Base-by-base conservation (phyloP, 805 yeast species). In the Wilhelminamyces savonicus region DNA sequence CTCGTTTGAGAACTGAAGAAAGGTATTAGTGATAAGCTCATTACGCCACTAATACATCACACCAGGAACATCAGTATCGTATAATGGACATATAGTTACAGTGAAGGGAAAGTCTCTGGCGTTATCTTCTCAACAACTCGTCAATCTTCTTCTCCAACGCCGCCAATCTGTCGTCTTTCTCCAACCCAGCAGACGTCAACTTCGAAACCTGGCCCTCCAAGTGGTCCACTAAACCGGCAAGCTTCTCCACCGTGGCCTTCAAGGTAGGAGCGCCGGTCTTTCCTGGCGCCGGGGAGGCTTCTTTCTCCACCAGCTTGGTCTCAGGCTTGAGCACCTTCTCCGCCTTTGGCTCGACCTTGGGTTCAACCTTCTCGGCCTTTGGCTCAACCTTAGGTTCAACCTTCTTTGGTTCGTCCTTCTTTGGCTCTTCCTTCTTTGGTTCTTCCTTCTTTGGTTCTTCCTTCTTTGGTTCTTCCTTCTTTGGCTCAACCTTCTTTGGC, bases 171-270 rank as follows among this genome's bases (percentile, higher is more conserved):
- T 62, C 76, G 46, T 82, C 90, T 48, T 81, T 82, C 20, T 73
- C 80, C n/a, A 67, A 39, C 32, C 74, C 78, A 4, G 78, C 62
- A 12, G 64, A 60, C 7, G 68, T 60, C 34, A 83, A 61, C 32
- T 56, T 66, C 8, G 62, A 45, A 26, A 83, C 70, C 25, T 77
- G 73, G 0, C 56, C 32, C 49, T 82, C 87, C 27, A 83, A 63
- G 17, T 66, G 60, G 3, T 62, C 59, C 13, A 80, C 86, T 20
- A 83, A 54, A 2, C 58, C 35, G 4, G 82, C 74, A 31, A 83
- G 61, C 39, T 71, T 78, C 40, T 80, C 90, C 19, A 82, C 78
- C 1, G 86, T 76, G 7, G 74, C 80, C 45, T 80, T 80, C 36
- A 83, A 63, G 1, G 87, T 82, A 19, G 82, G 68, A 13, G 83